Evolutionary conservation across 306 rosid species (phyloP), one percentile per base, ranked within the genome.

Genomic region (Albizia julibrissin): DNA sequence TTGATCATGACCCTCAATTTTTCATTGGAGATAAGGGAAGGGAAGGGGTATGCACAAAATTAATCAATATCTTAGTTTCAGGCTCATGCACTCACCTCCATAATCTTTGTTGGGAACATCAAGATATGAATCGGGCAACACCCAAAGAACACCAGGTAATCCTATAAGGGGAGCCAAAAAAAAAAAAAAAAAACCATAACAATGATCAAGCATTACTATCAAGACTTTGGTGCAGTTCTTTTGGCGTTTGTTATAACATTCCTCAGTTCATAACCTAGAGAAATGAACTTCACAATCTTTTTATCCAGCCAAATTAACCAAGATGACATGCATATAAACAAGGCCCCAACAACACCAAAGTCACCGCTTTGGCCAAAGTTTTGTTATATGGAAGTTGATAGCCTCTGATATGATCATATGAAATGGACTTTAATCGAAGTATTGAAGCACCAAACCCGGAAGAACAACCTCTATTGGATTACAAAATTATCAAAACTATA

Each of bases 51-150:
- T 29, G 0, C 50, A 44, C 3, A 46, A 15, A 68, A 34, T 44
- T 19, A 62, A 18, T 19, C 24, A 69, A 37, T 68, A 8, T 2
- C 27, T 18, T 3, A 39, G 47, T 54, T 77, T 75, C 67, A 69
- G 79, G 61, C 75, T 67, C 42, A 43, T 62, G 16, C 37, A 78
- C 91, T 71, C 73, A 93, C 97, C 99, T 84, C 98, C 99, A 81
- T 95, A 95, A 75, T 93, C 99, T 87, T 93, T 89, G 91, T 92
- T 93, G 68, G 93, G 99, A 80, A 95, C 98, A 79, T 95, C 99
- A 43, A 93, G 92, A 84, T 93, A 93, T 14, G 99, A 95, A 93
- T 95, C 98, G 13, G 99, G 98, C 56, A 95, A 87, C 40, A 95
- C 97, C 99, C 99, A 95, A 72, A 95, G 92, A 79, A 95, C 99